Percentiles rank a stretch among this genome's conserved stretches.
These are phyloP conservation scores for Trichopus zeylanicus DNA, from an alignment of 116 monocot species.

Conservation along the genomic window DNA sequence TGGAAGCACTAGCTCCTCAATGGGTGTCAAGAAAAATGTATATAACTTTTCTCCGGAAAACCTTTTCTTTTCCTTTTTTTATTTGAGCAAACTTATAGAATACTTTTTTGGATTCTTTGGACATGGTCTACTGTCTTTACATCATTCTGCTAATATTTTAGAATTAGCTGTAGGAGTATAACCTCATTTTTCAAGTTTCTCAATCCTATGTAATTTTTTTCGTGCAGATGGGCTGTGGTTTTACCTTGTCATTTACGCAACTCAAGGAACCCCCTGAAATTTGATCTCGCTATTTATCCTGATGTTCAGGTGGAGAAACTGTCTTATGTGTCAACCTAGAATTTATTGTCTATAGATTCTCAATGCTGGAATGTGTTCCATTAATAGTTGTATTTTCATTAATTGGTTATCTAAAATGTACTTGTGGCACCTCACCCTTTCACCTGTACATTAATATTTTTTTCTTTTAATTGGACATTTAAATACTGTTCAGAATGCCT, in stretches of 20 bases:
- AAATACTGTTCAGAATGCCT: neutral
- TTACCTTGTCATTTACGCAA: constrained; percentile 65
- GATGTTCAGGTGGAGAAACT: constrained; percentile 55
- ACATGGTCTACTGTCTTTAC: neutral
- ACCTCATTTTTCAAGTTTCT: neutral
- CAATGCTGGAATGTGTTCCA: neutral
- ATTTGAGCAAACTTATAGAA: neutral
- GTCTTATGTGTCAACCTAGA: neutral
- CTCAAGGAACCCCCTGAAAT: constrained; percentile 49
- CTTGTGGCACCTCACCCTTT: no score
- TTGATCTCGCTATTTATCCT: constrained; percentile 72
- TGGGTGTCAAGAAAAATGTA: constrained; percentile 82
- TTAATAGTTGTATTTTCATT: neutral
- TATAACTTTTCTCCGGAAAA: neutral
- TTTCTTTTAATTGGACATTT: neutral
- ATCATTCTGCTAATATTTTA: neutral
- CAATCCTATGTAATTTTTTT: constrained; percentile 1
- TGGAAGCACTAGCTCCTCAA: constrained; percentile 69
- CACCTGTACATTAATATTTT: no score
- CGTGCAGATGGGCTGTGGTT: constrained; percentile 79
- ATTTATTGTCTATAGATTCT: neutral
- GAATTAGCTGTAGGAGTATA: neutral
- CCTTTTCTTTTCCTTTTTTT: neutral
- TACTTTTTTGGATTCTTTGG: constrained; percentile 1
- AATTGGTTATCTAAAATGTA: no score